phyloP scores from a whole-genome alignment of 345 rosid species.

The Carallia brachiata region DNA sequence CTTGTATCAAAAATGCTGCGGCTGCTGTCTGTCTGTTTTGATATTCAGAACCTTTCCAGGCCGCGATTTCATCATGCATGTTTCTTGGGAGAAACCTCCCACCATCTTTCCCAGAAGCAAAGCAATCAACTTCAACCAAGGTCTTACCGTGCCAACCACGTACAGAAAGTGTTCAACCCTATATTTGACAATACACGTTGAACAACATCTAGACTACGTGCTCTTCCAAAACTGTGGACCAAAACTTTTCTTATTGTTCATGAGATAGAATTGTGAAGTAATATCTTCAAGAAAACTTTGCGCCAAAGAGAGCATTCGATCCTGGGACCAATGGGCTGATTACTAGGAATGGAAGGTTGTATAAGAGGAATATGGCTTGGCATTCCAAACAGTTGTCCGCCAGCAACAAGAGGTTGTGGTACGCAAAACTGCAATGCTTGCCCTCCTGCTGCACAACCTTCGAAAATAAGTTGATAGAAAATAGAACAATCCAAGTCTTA shows the following conservation, averaged over 20 bases:
- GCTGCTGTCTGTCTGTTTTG: not conserved
- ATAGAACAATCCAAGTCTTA: not conserved
- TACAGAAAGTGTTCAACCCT: not conserved
- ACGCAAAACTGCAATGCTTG: slow-evolving; percentile 42
- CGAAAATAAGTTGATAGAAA: not conserved
- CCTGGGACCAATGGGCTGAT: slow-evolving; percentile 34
- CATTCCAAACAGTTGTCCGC: slow-evolving; percentile 41
- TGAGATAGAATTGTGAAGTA: slow-evolving; percentile 13
- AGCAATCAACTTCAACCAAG: not conserved
- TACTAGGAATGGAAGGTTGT: slow-evolving; percentile 43
- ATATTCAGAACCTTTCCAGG: not conserved
- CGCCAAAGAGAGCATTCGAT: slow-evolving; percentile 34
- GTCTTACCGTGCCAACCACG: not conserved
- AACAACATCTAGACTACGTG: not conserved
- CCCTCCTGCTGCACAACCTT: slow-evolving; percentile 38
- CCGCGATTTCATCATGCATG: not conserved
- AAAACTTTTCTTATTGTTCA: slow-evolving; percentile 21
- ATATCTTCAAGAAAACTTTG: slow-evolving; percentile 43
- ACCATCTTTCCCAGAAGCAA: not conserved
- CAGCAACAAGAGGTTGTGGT: slow-evolving; percentile 41
- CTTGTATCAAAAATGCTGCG: not conserved
- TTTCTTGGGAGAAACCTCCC: not conserved
- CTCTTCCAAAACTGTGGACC: slow-evolving; percentile 17
- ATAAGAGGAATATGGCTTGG: slow-evolving; percentile 40
- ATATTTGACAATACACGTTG: not conserved